Evolutionary conservation across 2,329 filamentous ascomycete genomes (phyloP), one percentile per base, ranked within the genome.

Genomic region (Decorospora gaudefroyi): DNA sequence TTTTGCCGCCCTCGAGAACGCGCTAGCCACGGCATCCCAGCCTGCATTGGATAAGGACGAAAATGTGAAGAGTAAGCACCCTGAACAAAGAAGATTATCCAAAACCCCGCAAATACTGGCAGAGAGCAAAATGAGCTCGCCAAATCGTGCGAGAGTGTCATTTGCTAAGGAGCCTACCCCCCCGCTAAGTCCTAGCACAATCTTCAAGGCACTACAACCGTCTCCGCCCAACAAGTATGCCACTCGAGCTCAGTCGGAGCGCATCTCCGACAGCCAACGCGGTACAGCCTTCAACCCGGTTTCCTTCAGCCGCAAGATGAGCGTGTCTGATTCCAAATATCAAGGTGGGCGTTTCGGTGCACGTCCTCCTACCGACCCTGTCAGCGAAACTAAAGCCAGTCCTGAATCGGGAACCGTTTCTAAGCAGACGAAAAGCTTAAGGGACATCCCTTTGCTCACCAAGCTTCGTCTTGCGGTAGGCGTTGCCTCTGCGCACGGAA

Each of bases 241-340:
- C 19, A 22, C 15, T 17, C 49, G 32, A 25, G 49, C 32, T 13
- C 48, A 33, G 10, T 30, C 42, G 33, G 37, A 49, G 8, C 44
- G 46, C n/a, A 5, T n/a, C 2, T n/a, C 28, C 4, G 34, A 16
- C 12, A 52, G 38, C 12, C 46, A 59, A n/a, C 42, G 64, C 19
- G 69, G 73, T 30, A 78, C 76, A 46, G 71, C 73, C 32, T 83
- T 81, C 52, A 68, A 74, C 26, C 76, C 79, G 0, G 68, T 83
- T 6, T 55, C 64, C 6, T 84, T 84, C 59, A 75, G 73, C 50
- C 68, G 70, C 23, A 74, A 72, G 36, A 59, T 81, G 42, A 68
- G 69, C 26, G 54, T 72, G 16, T 75, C 76, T 42, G 76, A 81
- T 57, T 68, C 76, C 15, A 83, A 81, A 55, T 84, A 83, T 63